These are phyloP conservation scores for Pyrenophora teres DNA, from an alignment of 2,329 filamentous ascomycete species.

Conservation along the genomic window DNA sequence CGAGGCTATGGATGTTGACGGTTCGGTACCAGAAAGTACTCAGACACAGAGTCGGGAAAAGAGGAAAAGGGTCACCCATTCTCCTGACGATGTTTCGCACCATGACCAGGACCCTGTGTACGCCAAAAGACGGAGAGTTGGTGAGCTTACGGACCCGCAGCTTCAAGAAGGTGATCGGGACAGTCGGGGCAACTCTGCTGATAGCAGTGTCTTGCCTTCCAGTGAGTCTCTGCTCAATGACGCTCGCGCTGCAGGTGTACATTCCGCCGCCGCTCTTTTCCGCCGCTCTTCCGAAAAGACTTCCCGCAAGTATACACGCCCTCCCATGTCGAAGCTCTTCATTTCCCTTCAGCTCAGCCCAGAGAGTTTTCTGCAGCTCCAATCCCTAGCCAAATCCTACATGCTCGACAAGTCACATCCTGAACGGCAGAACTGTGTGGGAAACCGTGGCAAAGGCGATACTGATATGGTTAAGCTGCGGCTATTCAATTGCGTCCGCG, in stretches of 20 bases:
- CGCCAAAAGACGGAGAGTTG: constrained; percentile 30
- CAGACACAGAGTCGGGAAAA: constrained; percentile 26
- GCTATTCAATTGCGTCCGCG: constrained; percentile 61
- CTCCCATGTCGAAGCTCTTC: constrained; percentile 63
- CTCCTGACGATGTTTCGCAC: constrained; percentile 11
- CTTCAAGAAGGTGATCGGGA: constrained; percentile 8
- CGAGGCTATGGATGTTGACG: constrained; percentile 20
- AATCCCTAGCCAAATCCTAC: constrained; percentile 60
- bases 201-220: constrained; percentile 19
- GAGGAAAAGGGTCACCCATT: constrained; percentile 30
- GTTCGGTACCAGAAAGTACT: background rate
- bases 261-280: constrained; percentile 59
- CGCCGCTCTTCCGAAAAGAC: constrained; percentile 48
- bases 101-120: constrained; percentile 8
- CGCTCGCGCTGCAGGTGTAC: constrained; percentile 56
- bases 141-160: constrained; percentile 23
- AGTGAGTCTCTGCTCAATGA: constrained; percentile 39
- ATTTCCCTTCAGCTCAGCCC: constrained; percentile 60
- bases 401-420: constrained; percentile 62
- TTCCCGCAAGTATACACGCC: constrained; percentile 62
- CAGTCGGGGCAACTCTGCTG: constrained; percentile 4
- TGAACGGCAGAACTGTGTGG: constrained; percentile 62
- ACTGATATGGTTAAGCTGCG: constrained; percentile 62
- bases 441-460: constrained; percentile 60
- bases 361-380: constrained; percentile 61